Evolutionary conservation across 1,284 basidiomycete genomes (phyloP).

Genomic region (Apiotrichum sp.): DNA sequence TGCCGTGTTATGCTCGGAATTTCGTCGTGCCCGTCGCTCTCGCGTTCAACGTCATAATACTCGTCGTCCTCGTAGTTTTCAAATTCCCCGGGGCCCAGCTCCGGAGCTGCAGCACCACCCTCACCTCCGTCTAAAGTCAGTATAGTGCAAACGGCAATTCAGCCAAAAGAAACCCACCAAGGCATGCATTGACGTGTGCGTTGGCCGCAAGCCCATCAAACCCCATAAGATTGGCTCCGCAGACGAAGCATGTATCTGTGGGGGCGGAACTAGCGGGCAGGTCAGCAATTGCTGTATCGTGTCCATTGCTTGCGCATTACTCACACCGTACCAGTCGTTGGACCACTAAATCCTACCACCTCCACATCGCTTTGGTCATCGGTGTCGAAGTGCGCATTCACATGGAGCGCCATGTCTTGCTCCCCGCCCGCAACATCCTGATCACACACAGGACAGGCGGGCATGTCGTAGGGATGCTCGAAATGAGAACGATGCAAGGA

Average conservation of each 20-base stretch:
- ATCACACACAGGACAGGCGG: conserved; percentile 31
- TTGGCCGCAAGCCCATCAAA: conserved; percentile 14
- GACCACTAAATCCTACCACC: no score
- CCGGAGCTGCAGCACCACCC: neutral
- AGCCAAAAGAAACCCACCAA: conserved; percentile 17
- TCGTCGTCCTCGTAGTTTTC: conserved; percentile 10
- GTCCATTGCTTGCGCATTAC: no score
- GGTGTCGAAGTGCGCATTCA: conserved; percentile 31
- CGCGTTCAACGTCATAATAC: neutral
- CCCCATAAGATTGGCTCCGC: conserved; percentile 18
- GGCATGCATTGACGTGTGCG: conserved; percentile 26
- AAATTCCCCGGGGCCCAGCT: conserved; percentile 3
- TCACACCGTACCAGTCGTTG: no score
- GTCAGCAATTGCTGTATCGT: neutral
- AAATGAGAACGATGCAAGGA: no score
- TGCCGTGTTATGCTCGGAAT: neutral
- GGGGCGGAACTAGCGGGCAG: neutral
- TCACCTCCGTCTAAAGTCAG: conserved; percentile 13
- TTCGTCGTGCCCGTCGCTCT: neutral
- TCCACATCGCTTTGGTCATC: neutral
- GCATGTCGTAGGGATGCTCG: conserved; percentile 3
- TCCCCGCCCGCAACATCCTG: conserved; percentile 22
- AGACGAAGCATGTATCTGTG: conserved; percentile 23
- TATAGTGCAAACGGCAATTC: neutral
- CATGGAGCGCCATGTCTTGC: conserved; percentile 28